Evolutionary conservation across 768 basidiomycete genomes (phyloP).

Genomic region (Pleurotus salmoneostramineus): DNA sequence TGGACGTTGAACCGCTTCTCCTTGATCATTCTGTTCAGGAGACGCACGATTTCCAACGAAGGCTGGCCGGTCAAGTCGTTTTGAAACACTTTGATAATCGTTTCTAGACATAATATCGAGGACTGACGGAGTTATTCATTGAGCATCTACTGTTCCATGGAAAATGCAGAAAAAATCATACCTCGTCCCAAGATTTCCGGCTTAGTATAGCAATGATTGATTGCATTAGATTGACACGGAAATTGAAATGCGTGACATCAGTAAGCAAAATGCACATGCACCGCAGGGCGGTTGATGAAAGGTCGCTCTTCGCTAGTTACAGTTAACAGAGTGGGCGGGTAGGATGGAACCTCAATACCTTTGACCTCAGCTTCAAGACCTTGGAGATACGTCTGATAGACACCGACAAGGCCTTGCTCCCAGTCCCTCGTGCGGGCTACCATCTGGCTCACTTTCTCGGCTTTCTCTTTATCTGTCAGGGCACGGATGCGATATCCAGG

Average conservation of each 20-base stretch:
- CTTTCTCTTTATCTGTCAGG: conserved; percentile 85
- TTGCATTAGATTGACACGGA: conserved; percentile 87
- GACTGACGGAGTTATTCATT: conserved; percentile 41
- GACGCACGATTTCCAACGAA: conserved; percentile 85
- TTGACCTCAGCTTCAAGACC: conserved; percentile 84
- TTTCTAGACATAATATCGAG: conserved; percentile 80
- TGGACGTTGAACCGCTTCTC: conserved; percentile 88
- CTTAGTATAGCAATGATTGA: conserved; percentile 81
- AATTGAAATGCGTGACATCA: conserved; percentile 95
- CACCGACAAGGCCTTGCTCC: conserved; percentile 88
- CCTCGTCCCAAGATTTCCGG: conserved; percentile 85
- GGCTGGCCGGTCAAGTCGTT: conserved; percentile 75
- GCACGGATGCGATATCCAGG: conserved; percentile 94
- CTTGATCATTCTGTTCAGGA: conserved; percentile 94
- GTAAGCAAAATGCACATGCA: conserved; percentile 85
- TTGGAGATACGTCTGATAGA: conserved; percentile 88
- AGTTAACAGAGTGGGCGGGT: conserved; percentile 13
- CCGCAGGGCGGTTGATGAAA: conserved; percentile 68
- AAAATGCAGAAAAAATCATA: conserved; percentile 30
- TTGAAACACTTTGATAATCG: conserved; percentile 79
- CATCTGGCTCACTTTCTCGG: conserved; percentile 92
- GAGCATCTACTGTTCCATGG: conserved; percentile 12
- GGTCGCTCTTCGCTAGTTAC: conserved; percentile 52
- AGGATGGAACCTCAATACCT: conserved; percentile 38
- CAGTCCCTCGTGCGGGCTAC: conserved; percentile 88